These are phyloP conservation scores for Bremia lactucae DNA, from an alignment of 352 stramenopile genomes.

Conservation along the genomic window DNA sequence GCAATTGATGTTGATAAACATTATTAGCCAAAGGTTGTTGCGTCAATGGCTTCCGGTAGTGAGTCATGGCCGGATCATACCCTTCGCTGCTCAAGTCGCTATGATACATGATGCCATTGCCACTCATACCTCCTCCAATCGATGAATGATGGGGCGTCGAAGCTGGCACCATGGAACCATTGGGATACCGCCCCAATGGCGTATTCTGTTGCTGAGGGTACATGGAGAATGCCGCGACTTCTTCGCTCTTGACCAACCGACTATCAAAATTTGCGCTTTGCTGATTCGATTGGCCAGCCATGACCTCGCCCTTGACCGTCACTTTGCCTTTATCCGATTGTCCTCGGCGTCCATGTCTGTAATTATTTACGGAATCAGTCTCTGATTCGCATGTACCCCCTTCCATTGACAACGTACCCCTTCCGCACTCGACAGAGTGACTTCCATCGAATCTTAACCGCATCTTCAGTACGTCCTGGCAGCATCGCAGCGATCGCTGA, in stretches of 20 bases:
- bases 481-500: conserved; percentile 84
- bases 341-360: conserved; percentile 30
- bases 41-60: conserved; percentile 37
- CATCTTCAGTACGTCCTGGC: conserved; percentile 82
- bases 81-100: conserved; percentile 30
- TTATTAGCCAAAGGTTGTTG: conserved; percentile 24
- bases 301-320: conserved; percentile 19
- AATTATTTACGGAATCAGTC: not conserved
- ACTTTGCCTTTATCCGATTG: conserved; percentile 35
- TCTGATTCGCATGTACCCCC: not conserved
- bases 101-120: conserved; percentile 32
- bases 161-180: conserved; percentile 21
- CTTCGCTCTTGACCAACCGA: conserved; percentile 57
- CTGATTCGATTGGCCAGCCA: conserved; percentile 19
- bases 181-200: conserved; percentile 29
- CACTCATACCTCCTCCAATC: conserved; percentile 12
- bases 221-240: conserved; percentile 49
- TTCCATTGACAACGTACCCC: conserved; percentile 17
- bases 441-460: conserved; percentile 89
- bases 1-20: conserved; percentile 36
- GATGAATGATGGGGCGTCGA: conserved; percentile 15
- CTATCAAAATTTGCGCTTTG: conserved; percentile 27
- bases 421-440: conserved; percentile 75
- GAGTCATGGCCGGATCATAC: conserved; percentile 41
- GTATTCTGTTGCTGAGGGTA: conserved; percentile 20